phyloP scores from a whole-genome alignment of 1,284 basidiomycete species.

The Phaffia rhodozyma region DNA sequence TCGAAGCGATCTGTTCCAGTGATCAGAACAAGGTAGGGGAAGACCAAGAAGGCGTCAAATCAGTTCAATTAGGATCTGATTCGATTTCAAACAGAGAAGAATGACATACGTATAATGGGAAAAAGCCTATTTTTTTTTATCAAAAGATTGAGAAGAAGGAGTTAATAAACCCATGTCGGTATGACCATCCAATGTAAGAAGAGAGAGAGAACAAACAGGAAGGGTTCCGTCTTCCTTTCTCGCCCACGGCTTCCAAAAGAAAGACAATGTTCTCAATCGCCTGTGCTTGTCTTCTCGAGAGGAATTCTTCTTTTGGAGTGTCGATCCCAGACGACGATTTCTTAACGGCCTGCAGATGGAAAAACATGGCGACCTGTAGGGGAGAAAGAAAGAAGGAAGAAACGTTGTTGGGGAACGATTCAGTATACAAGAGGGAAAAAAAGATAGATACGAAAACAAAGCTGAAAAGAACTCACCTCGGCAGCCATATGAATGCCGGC shows the following conservation, averaged over 20 bases:
- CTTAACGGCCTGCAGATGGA: slow-evolving; percentile 4
- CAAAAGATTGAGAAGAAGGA: too few species aligned
- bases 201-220: neutral
- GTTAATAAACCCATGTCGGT: too few species aligned
- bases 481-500: slow-evolving; percentile 26
- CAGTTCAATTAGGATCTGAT: too few species aligned
- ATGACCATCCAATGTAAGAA: neutral
- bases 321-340: neutral
- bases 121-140: too few species aligned
- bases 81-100: too few species aligned
- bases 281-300: slow-evolving; percentile 13
- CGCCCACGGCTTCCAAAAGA: slow-evolving; percentile 14
- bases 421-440: neutral
- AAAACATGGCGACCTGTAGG: slow-evolving; percentile 13
- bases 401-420: neutral
- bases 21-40: too few species aligned
- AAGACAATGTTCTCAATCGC: slow-evolving; percentile 17
- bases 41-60: too few species aligned
- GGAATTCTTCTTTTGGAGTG: neutral
- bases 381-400: neutral
- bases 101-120: too few species aligned
- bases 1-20: too few species aligned
- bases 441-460: slow-evolving; percentile 7
- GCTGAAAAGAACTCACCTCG: slow-evolving; percentile 24
- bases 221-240: slow-evolving; percentile 10